Base-by-base conservation (phyloP, 352 stramenopile genomes). In the Phytophthora uliginosa region DNA sequence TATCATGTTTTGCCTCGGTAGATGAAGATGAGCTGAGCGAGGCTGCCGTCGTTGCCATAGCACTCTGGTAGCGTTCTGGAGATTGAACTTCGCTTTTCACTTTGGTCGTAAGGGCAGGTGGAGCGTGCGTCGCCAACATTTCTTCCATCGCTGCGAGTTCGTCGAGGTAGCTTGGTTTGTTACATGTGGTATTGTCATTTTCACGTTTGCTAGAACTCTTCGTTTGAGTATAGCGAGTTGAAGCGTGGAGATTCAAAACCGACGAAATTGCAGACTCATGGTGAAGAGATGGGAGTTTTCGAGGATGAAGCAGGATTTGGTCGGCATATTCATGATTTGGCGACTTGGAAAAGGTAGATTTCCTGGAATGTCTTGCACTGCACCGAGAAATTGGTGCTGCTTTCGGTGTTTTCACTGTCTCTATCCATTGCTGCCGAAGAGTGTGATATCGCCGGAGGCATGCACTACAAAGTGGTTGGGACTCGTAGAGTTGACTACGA, bases 121-220 rank as follows among this genome's bases (percentile, higher is more conserved):
- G 55, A 36, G 77, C 72, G 22, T 82, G 63, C 33, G 79, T 51
- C 2, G 69, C 68, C 3, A 93, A 78, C 63, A 93, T 70, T 61
- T 75, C 53, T 65, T 93, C 83, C 66, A 93, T 90, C n/a, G 57
- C 71, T 5, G 75, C 78, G 12, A 93, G 57, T 36, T 93, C 82
- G 36, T 81, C 68, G 28, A 91, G 34, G 57, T 91, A 92, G 13
- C 64, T 78, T 38, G 60, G 20, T 5, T 47, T 59, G 13, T 58
- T 66, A 7, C 36, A 42, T 42, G 36, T 31, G 28, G 28, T 31
- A 31, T 8, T 31, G 36, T 18, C 12, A 38, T 66, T 13, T 65
- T 61, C 20, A 3, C 7, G 53, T 8, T 63, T 52, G 15, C 3
- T 66, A 1, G 10, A 1, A 13, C 45, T 59, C 42, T 50, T n/a